Conservation (phyloP, 441 rosid species). For the Cnidoscolus chayamansa region DNA sequence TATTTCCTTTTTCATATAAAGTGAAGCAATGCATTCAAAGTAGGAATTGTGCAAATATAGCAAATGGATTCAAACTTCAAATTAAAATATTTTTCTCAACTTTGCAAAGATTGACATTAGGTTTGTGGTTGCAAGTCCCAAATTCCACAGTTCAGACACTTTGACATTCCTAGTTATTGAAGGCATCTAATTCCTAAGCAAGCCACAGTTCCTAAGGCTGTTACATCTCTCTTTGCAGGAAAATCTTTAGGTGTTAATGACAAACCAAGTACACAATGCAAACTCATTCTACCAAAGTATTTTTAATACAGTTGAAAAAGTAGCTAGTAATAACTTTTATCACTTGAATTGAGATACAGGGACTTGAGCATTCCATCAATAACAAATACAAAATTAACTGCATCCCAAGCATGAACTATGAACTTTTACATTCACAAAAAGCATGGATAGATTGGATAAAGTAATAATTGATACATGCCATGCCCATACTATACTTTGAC, state of each 20-base stretch:
- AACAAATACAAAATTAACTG: not conserved
- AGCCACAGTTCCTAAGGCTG: not conserved
- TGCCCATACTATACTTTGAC: not conserved
- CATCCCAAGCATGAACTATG: not conserved
- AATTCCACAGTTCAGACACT: not conserved
- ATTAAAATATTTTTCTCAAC: not conserved
- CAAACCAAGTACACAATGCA: constrained; percentile 4
- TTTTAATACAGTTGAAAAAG: not conserved
- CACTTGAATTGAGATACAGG: not conserved
- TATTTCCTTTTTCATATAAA: not conserved
- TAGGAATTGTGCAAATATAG: not conserved
- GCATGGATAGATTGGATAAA: not conserved
- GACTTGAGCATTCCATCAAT: not conserved
- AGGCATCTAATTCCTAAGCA: constrained; percentile 14
- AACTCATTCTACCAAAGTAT: not conserved
- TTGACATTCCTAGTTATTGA: not conserved
- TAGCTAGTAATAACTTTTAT: not conserved
- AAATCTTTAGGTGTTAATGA: not conserved
- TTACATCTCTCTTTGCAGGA: not conserved
- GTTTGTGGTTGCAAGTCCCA: constrained; percentile 1
- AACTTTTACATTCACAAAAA: not conserved
- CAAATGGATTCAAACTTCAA: not conserved
- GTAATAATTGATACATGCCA: constrained; percentile 1
- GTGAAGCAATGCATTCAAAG: not conserved
- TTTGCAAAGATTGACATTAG: not conserved